Base-by-base conservation (phyloP, 805 yeast genomes). In the Candida michaelii region DNA sequence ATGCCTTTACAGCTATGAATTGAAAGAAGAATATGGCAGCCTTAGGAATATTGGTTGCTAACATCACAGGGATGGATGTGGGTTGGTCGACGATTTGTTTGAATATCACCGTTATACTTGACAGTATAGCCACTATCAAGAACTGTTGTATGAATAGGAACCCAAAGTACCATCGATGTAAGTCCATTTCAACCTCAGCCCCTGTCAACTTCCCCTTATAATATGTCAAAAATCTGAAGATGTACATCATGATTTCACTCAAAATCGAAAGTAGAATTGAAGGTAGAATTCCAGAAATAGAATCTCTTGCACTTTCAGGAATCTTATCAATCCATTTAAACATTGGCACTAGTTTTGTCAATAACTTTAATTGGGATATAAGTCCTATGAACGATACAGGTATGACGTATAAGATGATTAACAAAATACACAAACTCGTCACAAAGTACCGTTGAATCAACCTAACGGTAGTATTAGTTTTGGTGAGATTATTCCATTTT, bases 1-100 rank as follows among this genome's bases (percentile, higher is more conserved):
- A 65, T 0, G 95, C 91, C 60, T 85, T 82, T 25, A 89, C 69
- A 0, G 87, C 64, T 29, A 89, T 66, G 54, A 83, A 88, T 3
- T 90, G 85, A 59, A 83, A 83, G 64, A 89, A 90, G 56, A 90
- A 89, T 33, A 83, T 86, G 1, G 96, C 83, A 17, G 95, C 85
- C 55, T 85, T 85, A 0, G 97, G 96, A 27, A 90, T 69, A 52
- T 89, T 86, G 11, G 76, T 73, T 0, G 96, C 96, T 17, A 89
- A 68, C 41, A 87, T 60, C 5, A 79, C 69, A 1, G 93, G 89
- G 10, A 86, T 76, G 0, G 87, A 78, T 0, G 82, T 78, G 1
- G 96, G 96, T 50, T 77, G 82, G 45, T 77, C 79, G 5, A 86
- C 60, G 4, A 84, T 62, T 43, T 77, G 80, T 47, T 80, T 80